phyloP scores from a whole-genome alignment of 331 rosid species.

The Pyrus hybrid region DNA sequence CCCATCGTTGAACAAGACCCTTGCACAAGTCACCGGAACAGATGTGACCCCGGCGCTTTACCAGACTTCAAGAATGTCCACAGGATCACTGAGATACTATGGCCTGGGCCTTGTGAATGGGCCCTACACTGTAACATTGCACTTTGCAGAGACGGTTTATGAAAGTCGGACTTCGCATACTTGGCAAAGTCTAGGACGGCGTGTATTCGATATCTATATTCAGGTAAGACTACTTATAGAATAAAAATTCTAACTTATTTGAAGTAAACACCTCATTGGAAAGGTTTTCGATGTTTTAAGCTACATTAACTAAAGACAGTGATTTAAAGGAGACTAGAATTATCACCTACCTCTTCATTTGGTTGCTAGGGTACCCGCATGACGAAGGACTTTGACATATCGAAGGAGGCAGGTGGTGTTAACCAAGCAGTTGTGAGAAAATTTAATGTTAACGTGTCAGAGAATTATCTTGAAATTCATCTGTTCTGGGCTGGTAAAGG shows the following conservation, averaged over 20 bases:
- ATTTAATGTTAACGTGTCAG: slow-evolving; percentile 4
- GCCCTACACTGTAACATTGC: slow-evolving; percentile 8
- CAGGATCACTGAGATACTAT: slow-evolving; percentile 19
- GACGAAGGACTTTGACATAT: slow-evolving; percentile 10
- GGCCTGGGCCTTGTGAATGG: slow-evolving; percentile 23
- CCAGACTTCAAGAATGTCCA: slow-evolving; percentile 13
- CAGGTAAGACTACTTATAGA: not conserved
- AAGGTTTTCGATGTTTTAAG: too few species aligned
- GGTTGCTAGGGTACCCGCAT: not conserved
- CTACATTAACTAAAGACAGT: too few species aligned
- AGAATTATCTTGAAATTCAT: slow-evolving; percentile 18
- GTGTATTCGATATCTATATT: slow-evolving; percentile 23
- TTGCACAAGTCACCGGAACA: not conserved
- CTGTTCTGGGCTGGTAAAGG: slow-evolving; percentile 24
- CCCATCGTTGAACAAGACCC: not conserved
- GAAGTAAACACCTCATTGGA: too few species aligned
- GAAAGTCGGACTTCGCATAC: not conserved
- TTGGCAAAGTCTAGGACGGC: slow-evolving; percentile 13
- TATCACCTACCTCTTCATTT: not conserved
- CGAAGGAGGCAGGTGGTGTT: slow-evolving; percentile 14
- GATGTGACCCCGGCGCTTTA: slow-evolving; percentile 14
- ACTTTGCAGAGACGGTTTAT: slow-evolving; percentile 15
- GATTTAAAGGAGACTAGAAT: not conserved
- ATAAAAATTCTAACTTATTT: too few species aligned
- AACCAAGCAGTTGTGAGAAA: not conserved